Evolutionary conservation across 2,329 filamentous ascomycete genomes (phyloP).

Genomic region (Epichloe gansuensis): DNA sequence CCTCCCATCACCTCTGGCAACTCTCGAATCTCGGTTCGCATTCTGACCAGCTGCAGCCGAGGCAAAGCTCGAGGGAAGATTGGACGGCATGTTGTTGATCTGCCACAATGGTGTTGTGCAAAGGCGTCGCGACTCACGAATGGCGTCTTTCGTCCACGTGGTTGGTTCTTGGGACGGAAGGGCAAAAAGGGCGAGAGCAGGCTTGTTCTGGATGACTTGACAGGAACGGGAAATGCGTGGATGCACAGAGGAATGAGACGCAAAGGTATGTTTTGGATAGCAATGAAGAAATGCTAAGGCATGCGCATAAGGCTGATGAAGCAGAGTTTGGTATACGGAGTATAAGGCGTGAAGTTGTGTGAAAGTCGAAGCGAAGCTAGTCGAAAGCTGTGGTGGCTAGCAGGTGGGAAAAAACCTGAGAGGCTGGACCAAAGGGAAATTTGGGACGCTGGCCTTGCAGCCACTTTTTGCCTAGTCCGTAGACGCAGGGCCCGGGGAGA

Average conservation of each 20-base stretch:
- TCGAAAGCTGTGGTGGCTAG: conserved; percentile 5
- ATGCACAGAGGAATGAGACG: conserved; percentile 1
- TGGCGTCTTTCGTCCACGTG: conserved; percentile 4
- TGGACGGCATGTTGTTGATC: conserved; percentile 47
- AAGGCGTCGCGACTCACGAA: conserved; percentile 1
- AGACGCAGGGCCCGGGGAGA: conserved; percentile 2
- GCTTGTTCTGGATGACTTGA: neutral
- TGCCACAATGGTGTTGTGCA: neutral
- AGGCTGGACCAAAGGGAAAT: conserved; percentile 20
- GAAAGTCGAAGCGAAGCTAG: conserved; percentile 9
- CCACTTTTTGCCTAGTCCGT: neutral
- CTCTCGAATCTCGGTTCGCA: conserved; percentile 45
- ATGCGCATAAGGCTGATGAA: conserved; percentile 5
- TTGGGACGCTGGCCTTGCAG: conserved; percentile 14
- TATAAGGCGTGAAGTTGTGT: conserved; percentile 5
- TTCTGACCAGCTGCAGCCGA: conserved; percentile 69
- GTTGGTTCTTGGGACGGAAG: conserved; percentile 1
- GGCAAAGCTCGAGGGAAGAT: conserved; percentile 72
- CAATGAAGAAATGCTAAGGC: conserved; percentile 4
- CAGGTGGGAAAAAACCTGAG: conserved; percentile 22
- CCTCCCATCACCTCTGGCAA: conserved; percentile 45
- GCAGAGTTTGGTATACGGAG: conserved; percentile 4
- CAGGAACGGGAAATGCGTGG: neutral
- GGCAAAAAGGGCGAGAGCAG: neutral
- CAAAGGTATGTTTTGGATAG: conserved; percentile 4